phyloP scores from a whole-genome alignment of 2,329 filamentous ascomycete species.

The Pseudocercospora fijiensis region DNA sequence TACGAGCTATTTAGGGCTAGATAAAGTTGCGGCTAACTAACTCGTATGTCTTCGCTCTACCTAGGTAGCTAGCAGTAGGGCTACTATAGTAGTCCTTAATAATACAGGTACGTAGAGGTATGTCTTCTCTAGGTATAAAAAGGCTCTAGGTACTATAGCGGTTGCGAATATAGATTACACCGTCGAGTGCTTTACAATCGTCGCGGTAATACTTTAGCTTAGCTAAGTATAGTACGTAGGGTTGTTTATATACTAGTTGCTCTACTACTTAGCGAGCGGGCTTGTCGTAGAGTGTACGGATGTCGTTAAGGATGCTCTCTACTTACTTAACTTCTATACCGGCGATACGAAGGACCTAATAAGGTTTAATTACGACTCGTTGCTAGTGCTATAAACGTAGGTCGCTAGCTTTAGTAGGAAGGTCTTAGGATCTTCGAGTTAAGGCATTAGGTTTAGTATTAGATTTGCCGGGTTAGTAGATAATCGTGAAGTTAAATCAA shows the following conservation, averaged over 20 bases:
- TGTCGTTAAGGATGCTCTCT: neutral
- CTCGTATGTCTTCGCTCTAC: neutral
- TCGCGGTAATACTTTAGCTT: neutral
- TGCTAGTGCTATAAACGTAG: slow-evolving; percentile 2
- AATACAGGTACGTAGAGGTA: neutral
- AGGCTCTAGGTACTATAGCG: neutral
- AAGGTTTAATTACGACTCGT: neutral
- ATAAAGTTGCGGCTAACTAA: neutral
- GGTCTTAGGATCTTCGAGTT: neutral
- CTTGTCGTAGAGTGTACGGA: neutral
- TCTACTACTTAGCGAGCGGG: no score
- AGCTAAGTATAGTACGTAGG: neutral
- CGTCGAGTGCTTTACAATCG: neutral
- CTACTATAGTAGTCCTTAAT: neutral
- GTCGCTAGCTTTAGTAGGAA: neutral
- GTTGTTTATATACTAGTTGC: neutral
- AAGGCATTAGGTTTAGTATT: neutral
- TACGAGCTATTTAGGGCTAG: neutral
- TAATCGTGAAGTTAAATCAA: slow-evolving; percentile 1
- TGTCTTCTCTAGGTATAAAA: neutral
- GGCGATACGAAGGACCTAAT: neutral
- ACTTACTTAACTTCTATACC: neutral
- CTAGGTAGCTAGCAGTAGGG: neutral
- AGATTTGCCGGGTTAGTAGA: slow-evolving; percentile 14
- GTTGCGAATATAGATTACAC: neutral